Conservation (phyloP, 2,329 filamentous ascomycete species). For the Colletotrichum graminicola region DNA sequence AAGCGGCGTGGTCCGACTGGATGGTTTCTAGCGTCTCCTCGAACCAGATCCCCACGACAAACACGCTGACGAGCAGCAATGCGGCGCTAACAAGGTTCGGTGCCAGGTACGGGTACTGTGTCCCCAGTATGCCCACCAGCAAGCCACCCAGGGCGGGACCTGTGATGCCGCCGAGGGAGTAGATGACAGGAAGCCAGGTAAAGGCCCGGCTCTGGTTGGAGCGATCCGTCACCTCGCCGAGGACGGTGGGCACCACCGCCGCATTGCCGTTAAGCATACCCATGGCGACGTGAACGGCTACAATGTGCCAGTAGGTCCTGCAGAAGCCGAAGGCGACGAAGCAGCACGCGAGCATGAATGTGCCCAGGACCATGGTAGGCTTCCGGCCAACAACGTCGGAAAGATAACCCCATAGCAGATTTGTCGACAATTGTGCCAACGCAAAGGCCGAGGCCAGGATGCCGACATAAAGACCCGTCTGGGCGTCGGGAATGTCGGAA, state of each 20-base stretch:
- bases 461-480: conserved; percentile 90
- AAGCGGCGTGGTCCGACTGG: conserved; percentile 49
- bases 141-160: conserved; percentile 92
- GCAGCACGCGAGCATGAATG: conserved; percentile 82
- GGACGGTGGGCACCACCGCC: conserved; percentile 90
- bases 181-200: conserved; percentile 95
- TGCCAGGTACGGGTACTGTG: conserved; percentile 82
- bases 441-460: conserved; percentile 92
- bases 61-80: conserved; percentile 78
- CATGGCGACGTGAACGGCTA: conserved; percentile 90
- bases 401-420: conserved; percentile 90
- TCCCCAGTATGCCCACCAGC: conserved; percentile 73
- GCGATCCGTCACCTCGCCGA: conserved; percentile 94
- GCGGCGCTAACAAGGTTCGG: conserved; percentile 85
- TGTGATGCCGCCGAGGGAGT: conserved; percentile 92
- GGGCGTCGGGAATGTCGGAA: conserved; percentile 77
- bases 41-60: conserved; percentile 82
- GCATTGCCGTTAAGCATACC: conserved; percentile 95
- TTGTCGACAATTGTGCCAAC: conserved; percentile 90
- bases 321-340: conserved; percentile 92
- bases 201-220: conserved; percentile 96
- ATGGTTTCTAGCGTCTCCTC: conserved; percentile 83
- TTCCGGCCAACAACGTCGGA: conserved; percentile 85
- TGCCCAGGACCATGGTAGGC: conserved; percentile 85
- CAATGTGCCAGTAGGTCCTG: conserved; percentile 82